Evolutionary conservation across 345 rosid genomes (phyloP).

Genomic region (Euclidium syriacum): DNA sequence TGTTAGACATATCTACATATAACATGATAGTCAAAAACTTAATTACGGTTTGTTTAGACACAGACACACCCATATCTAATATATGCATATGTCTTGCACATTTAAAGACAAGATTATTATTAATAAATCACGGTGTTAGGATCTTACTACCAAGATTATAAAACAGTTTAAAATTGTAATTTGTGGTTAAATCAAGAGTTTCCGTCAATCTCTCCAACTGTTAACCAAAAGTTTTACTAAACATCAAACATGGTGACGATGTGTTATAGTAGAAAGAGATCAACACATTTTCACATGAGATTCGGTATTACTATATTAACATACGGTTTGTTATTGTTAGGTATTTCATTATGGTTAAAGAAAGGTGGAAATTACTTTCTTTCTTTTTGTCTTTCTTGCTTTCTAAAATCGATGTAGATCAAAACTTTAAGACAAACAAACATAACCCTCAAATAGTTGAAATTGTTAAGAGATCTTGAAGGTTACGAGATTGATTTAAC

Average conservation of each 20-base stretch:
- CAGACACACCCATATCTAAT: neutral
- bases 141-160: constrained; percentile 11
- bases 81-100: neutral
- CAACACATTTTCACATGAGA: constrained; percentile 19
- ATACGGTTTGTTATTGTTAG: no score
- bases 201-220: constrained; percentile 5
- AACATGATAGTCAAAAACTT: no score
- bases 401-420: no score
- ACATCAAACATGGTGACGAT: constrained; percentile 9
- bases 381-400: no score
- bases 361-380: no score
- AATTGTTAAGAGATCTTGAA: no score
- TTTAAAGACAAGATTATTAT: neutral
- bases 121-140: neutral
- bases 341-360: no score
- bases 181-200: neutral
- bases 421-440: no score
- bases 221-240: neutral
- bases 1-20: no score
- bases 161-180: neutral
- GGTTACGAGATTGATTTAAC: no score
- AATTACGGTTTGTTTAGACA: neutral
- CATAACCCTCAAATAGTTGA: no score
- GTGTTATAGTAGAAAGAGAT: constrained; percentile 1
- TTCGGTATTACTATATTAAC: no score